phyloP scores from a whole-genome alignment of 2,329 filamentous ascomycete species.

The Colletotrichum lentis region DNA sequence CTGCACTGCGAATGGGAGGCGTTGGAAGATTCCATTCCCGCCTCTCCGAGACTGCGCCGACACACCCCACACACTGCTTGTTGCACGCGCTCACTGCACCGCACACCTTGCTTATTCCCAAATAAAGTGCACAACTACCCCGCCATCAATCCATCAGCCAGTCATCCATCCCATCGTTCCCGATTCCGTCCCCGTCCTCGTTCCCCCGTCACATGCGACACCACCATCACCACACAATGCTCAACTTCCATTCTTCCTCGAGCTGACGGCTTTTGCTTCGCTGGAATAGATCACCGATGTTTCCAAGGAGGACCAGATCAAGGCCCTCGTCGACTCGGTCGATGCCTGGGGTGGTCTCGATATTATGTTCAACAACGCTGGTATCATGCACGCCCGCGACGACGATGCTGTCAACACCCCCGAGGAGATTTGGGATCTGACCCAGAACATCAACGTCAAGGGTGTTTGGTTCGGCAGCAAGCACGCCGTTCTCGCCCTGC shows the following conservation, averaged over 20 bases:
- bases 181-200: too few relatives aligned
- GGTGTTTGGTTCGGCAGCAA: slow-evolving; percentile 97
- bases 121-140: slow-evolving; percentile 20
- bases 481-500: slow-evolving; percentile 84
- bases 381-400: slow-evolving; percentile 91
- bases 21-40: slow-evolving; percentile 17
- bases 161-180: not conserved
- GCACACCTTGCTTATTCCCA: not conserved
- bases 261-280: not conserved
- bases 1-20: slow-evolving; percentile 24
- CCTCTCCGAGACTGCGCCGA: slow-evolving; percentile 25
- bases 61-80: slow-evolving; percentile 40
- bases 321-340: slow-evolving; percentile 75
- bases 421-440: slow-evolving; percentile 93
- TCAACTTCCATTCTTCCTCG: not conserved
- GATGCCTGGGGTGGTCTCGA: slow-evolving; percentile 90
- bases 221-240: not conserved
- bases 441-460: slow-evolving; percentile 95
- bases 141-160: not conserved
- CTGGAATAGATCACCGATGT: slow-evolving; percentile 68
- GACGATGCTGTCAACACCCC: slow-evolving; percentile 83
- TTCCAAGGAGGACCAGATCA: slow-evolving; percentile 81
- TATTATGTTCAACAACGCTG: slow-evolving; percentile 96
- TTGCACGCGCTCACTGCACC: too few relatives aligned
- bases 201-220: not conserved